Evolutionary conservation across 2,329 filamentous ascomycete species (phyloP), one percentile per base, ranked within the genome.

Genomic region (Aspergillus brasiliensis): DNA sequence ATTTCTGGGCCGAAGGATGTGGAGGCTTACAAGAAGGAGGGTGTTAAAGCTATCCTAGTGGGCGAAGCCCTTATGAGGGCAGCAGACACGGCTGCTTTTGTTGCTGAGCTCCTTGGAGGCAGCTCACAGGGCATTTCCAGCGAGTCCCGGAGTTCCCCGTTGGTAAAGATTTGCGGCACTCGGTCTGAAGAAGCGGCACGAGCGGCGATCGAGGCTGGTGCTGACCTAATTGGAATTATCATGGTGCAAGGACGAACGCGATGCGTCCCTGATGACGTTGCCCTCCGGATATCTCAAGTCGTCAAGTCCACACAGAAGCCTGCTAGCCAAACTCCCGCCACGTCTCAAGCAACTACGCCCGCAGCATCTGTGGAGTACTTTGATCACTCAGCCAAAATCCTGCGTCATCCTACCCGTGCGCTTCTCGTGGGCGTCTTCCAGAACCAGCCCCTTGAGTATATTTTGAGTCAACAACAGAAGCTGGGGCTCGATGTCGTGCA

Each of bases 21-120:
- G 5, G 82, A 91, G 62, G 88, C 91, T 62, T 97, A 96, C 76
- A 88, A 91, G 73, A 88, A 88, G 61, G 93, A 96, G 69, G 93
- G 94, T 19, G 92, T 99, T 51, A 91, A 93, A 67, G 95, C 94
- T 52, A 89, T 99, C 11, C 85, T 99, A 4, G 94, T 99, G 7
- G 95, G 95, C 15, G 95, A 99, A 77, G 91, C 96, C 54, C 86
- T 99, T 65, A 98, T 99, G 94, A 88, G 92, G 62, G 93, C 95
- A 2, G 84, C 89, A 10, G 86, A 98, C 71, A 92, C 92, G 10
- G 85, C 88, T 21, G 80, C 83, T 21, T 99, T 99, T 78, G 96
- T 98, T 71, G 84, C 86, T 34, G 85, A 93, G 69, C 86, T 99
- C 23, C 91, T 97, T 66, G 88, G 91, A 40, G 82, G 82, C 34